Evolutionary conservation across 2,329 filamentous ascomycete species (phyloP).

Genomic region (Aureobasidium zeae): DNA sequence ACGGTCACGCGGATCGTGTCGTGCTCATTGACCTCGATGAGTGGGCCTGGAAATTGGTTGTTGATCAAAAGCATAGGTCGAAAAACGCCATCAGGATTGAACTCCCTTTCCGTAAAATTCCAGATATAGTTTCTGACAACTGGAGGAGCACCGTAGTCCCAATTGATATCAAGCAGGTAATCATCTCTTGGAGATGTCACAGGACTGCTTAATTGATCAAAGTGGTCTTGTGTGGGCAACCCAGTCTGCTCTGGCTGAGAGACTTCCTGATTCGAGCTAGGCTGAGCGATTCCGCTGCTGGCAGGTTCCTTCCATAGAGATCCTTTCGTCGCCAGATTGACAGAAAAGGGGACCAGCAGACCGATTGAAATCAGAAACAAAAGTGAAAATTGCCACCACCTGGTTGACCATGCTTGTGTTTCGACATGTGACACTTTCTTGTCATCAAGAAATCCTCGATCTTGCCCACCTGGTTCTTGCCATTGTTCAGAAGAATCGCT

Average conservation of each 20-base stretch:
- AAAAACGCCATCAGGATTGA: slow-evolving; percentile 50
- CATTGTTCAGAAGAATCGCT: neutral
- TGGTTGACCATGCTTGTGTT: slow-evolving; percentile 8
- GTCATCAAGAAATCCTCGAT: slow-evolving; percentile 19
- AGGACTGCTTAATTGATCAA: neutral
- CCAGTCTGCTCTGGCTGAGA: neutral
- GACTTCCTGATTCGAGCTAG: neutral
- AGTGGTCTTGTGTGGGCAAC: neutral
- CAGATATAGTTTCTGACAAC: slow-evolving; percentile 51
- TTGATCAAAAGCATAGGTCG: slow-evolving; percentile 36
- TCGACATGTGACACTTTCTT: slow-evolving; percentile 17
- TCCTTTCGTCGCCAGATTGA: slow-evolving; percentile 13
- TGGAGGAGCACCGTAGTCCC: slow-evolving; percentile 45
- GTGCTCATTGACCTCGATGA: slow-evolving; percentile 44
- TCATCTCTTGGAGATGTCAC: slow-evolving; percentile 28
- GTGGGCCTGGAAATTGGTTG: slow-evolving; percentile 31
- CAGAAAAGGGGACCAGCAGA: slow-evolving; percentile 13
- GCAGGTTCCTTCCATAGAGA: neutral
- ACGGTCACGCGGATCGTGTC: slow-evolving; percentile 60
- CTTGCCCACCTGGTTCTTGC: slow-evolving; percentile 16
- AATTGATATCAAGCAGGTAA: slow-evolving; percentile 49
- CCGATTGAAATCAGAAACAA: slow-evolving; percentile 14
- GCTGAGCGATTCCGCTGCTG: neutral
- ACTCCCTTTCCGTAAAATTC: slow-evolving; percentile 48
- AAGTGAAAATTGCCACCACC: slow-evolving; percentile 17